A percentile compares a stretch with the other conserved stretches of the same genome.
Evolutionary conservation across 2,329 filamentous ascomycete genomes (phyloP).

Genomic region (Xylariomycetidae sp.): DNA sequence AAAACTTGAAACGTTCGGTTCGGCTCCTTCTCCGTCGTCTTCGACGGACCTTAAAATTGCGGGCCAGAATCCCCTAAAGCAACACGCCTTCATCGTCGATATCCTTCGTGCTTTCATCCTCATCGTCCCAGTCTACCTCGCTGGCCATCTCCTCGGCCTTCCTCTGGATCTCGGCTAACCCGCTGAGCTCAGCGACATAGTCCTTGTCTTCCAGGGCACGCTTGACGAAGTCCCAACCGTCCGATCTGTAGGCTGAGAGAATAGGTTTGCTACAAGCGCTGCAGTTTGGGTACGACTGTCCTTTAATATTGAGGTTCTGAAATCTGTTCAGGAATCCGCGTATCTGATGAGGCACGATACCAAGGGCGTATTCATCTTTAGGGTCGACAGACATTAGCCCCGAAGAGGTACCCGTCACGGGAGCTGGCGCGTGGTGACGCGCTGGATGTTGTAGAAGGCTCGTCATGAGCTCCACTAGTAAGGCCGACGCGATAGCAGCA

Average conservation of each 20-base stretch:
- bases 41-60: slow-evolving; percentile 14
- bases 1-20: slow-evolving; percentile 19
- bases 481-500: slow-evolving; percentile 84
- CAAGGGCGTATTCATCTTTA: slow-evolving; percentile 54
- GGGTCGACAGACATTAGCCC: slow-evolving; percentile 44
- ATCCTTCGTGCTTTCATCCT: slow-evolving; percentile 22
- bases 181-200: slow-evolving; percentile 67
- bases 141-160: slow-evolving; percentile 23
- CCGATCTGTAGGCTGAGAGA: slow-evolving; percentile 59
- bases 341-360: slow-evolving; percentile 74
- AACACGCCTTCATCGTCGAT: slow-evolving; percentile 30
- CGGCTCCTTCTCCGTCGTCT: slow-evolving; percentile 15
- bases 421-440: slow-evolving; percentile 58
- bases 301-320: slow-evolving; percentile 67
- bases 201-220: slow-evolving; percentile 69
- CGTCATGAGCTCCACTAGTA: slow-evolving; percentile 84
- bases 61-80: slow-evolving; percentile 22
- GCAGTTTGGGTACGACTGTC: slow-evolving; percentile 74
- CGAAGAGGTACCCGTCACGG: slow-evolving; percentile 33
- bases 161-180: slow-evolving; percentile 28
- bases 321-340: slow-evolving; percentile 73
- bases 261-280: slow-evolving; percentile 73
- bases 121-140: slow-evolving; percentile 30
- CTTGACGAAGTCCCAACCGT: slow-evolving; percentile 75
- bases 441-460: slow-evolving; percentile 84